Evolutionary conservation across 2,329 filamentous ascomycete species (phyloP), one percentile per base, ranked within the genome.

Genomic region (Colletotrichum sp.): DNA sequence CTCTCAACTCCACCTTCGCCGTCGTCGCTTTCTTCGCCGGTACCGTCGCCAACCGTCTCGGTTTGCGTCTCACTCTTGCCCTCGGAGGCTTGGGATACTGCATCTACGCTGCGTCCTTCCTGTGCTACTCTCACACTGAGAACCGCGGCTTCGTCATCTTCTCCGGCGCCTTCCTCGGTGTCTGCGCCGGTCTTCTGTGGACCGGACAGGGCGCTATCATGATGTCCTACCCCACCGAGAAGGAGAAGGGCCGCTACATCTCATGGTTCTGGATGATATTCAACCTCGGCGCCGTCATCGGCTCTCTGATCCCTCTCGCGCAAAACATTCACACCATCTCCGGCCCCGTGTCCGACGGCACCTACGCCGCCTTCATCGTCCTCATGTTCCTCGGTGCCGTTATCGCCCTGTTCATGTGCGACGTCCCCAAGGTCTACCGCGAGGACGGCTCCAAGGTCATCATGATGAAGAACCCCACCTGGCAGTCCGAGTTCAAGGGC

Each of bases 221-320:
- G 93, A 96, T 98, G 92, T 93, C 94, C 55, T 98, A 98, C 84
- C 96, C 96, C 3, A 88, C 91, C 24, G 96, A 98, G 86, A 85
- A 91, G 39, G 91, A 92, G 78, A 98, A 98, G 89, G 96, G 96
- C 60, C 93, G 93, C 76, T 98, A 96, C 84, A 98, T 98, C 83
- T 94, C 94, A 76, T 93, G 92, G 87, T 98, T 98, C 87, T 98
- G 96, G 96, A 93, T 96, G 84, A 98, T 98, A 81, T 98, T 98
- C 90, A 98, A 98, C 85, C 85, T 96, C 75, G 96, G 96, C 80
- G 96, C 93, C 80, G 96, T 98, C 77, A 95, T 98, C 84, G 96
- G 96, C 77, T 92, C 93, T 81, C 85, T 93, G 24, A 94, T 95
- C 77, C 93, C 93, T n/a, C 90, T 95, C 6, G 94, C 90, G 78